A percentile compares a stretch with the other conserved stretches of the same genome.
These are phyloP conservation scores for Incumbomyces lentus DNA, from an alignment of 2,329 filamentous ascomycete genomes.

Conservation along the genomic window DNA sequence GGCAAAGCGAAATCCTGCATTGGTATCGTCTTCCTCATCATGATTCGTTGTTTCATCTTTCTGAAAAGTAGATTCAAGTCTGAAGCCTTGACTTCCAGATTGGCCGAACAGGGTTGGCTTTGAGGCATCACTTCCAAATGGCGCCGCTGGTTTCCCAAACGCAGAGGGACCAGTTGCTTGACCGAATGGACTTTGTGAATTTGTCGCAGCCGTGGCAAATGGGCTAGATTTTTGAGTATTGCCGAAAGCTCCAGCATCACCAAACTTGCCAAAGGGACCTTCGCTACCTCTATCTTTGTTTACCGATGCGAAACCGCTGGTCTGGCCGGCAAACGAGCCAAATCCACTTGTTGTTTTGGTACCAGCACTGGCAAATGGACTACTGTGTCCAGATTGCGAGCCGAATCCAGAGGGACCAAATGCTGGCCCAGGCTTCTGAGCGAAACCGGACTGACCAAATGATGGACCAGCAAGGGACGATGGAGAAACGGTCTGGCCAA, in stretches of 20 bases:
- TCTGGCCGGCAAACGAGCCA: slow-evolving; percentile 21
- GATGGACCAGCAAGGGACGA: slow-evolving; percentile 13
- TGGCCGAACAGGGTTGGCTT: neutral
- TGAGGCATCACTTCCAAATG: slow-evolving; percentile 17
- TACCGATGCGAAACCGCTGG: slow-evolving; percentile 15
- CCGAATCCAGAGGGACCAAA: slow-evolving; percentile 17
- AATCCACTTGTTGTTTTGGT: slow-evolving; percentile 17
- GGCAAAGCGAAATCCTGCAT: slow-evolving; percentile 29
- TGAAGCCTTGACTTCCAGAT: slow-evolving; percentile 23
- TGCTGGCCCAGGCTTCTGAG: neutral
- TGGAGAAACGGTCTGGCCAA: slow-evolving; percentile 29
- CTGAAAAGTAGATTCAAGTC: slow-evolving; percentile 36
- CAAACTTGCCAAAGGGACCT: slow-evolving; percentile 6
- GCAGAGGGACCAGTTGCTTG: slow-evolving; percentile 17
- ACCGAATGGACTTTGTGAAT: slow-evolving; percentile 22
- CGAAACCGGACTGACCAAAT: slow-evolving; percentile 15
- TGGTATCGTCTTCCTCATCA: slow-evolving; percentile 27
- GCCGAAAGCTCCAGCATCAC: slow-evolving; percentile 27
- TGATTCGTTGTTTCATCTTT: slow-evolving; percentile 32
- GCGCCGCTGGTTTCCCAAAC: slow-evolving; percentile 22
- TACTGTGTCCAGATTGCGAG: neutral
- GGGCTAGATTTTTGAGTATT: slow-evolving; percentile 22
- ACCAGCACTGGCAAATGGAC: slow-evolving; percentile 1
- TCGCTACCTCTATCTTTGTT: slow-evolving; percentile 4
- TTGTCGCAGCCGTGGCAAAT: slow-evolving; percentile 7